These are phyloP conservation scores for Aureobasidium vineae DNA, from an alignment of 2,329 filamentous ascomycete species.

Conservation along the genomic window DNA sequence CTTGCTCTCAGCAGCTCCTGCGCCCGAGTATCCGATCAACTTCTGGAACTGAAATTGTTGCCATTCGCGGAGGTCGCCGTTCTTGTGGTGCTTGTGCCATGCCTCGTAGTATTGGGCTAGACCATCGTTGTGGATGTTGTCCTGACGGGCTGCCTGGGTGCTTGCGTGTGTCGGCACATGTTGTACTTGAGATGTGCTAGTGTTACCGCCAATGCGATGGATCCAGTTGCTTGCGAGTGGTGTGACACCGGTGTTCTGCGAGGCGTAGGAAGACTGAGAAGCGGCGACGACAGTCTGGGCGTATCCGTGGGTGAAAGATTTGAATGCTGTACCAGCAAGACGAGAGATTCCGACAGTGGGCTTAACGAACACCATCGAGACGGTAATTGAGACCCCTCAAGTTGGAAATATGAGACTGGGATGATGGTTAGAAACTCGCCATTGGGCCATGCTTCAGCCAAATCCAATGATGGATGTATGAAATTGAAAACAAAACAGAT, in stretches of 20 bases:
- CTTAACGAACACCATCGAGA: slow-evolving; percentile 82
- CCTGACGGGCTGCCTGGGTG: slow-evolving; percentile 38
- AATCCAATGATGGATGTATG: background rate
- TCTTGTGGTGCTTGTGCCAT: slow-evolving; percentile 73
- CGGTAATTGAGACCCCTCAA: slow-evolving; percentile 63
- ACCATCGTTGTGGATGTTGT: slow-evolving; percentile 49
- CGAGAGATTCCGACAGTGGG: slow-evolving; percentile 83
- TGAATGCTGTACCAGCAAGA: slow-evolving; percentile 64
- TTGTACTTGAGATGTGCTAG: slow-evolving; percentile 35
- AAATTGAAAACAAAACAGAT: background rate
- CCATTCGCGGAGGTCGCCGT: slow-evolving; percentile 74
- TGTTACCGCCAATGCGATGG: slow-evolving; percentile 45
- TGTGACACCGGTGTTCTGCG: slow-evolving; percentile 58
- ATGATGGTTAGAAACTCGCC: slow-evolving; percentile 3
- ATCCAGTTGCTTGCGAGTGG: slow-evolving; percentile 52
- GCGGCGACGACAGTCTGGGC: slow-evolving; percentile 96
- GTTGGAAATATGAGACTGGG: slow-evolving; percentile 37
- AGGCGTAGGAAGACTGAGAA: slow-evolving; percentile 77
- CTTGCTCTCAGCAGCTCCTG: slow-evolving; percentile 31
- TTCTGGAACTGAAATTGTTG: slow-evolving; percentile 86
- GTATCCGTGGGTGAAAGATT: slow-evolving; percentile 97
- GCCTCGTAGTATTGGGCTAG: slow-evolving; percentile 91
- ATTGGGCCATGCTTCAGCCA: background rate
- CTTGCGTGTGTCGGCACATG: slow-evolving; percentile 36
- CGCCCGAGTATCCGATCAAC: slow-evolving; percentile 72